A percentile compares a stretch with the other conserved stretches of the same genome.
Conservation (phyloP, 805 yeast genomes). For the Nakazawaea sp. region DNA sequence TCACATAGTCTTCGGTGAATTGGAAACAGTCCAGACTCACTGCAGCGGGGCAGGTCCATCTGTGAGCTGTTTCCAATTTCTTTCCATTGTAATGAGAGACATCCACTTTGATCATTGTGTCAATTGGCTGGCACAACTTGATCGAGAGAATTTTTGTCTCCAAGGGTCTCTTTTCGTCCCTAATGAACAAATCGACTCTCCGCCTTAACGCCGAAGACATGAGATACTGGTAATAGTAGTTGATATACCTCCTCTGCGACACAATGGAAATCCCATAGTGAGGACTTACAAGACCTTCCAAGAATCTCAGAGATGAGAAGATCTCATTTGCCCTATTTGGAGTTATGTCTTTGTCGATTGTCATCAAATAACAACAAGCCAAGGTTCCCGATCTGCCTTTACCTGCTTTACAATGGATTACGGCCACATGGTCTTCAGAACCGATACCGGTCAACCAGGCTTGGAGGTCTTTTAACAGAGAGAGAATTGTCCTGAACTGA, state of each 20-base stretch:
- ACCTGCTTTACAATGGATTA: slow-evolving; percentile 85
- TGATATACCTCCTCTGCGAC: slow-evolving; percentile 63
- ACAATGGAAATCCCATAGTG: slow-evolving; percentile 65
- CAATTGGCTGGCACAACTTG: neutral
- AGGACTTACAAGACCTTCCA: neutral
- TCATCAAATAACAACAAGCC: slow-evolving; percentile 65
- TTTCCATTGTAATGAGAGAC: neutral
- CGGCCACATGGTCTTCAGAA: slow-evolving; percentile 35
- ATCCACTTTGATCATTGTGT: neutral
- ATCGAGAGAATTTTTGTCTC: neutral
- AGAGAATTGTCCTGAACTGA: slow-evolving; percentile 44
- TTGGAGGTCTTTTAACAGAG: slow-evolving; percentile 37
- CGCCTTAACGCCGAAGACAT: neutral
- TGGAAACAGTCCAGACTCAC: too few species aligned
- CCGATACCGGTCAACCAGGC: slow-evolving; percentile 28
- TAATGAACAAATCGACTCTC: neutral
- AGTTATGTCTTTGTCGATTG: slow-evolving; percentile 24
- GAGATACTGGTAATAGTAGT: slow-evolving; percentile 35
- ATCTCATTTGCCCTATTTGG: slow-evolving; percentile 39
- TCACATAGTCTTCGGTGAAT: too few species aligned
- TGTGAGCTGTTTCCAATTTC: too few species aligned
- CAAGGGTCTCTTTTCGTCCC: neutral
- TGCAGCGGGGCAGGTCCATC: too few species aligned
- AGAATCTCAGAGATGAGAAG: slow-evolving; percentile 45
- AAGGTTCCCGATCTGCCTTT: slow-evolving; percentile 87